A percentile compares a stretch with the other conserved stretches of the same genome.
Evolutionary conservation across 169 alveolate genomes (phyloP).

Genomic region (Cyclospora cayetanensis): DNA sequence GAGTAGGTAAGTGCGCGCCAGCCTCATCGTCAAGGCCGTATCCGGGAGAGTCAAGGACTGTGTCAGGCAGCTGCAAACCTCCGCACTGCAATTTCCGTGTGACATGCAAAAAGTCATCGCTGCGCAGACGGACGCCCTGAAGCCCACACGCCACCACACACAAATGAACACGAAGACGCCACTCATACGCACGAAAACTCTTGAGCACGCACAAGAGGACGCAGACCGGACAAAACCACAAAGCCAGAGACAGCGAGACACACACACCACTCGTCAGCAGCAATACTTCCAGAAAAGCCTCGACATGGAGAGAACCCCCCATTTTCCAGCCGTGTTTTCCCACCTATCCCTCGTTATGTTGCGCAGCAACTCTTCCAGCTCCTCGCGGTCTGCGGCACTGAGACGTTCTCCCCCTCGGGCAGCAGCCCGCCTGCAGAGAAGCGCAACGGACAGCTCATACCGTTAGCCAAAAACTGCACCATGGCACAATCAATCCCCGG

Average conservation of each 20-base stretch:
- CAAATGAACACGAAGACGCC: background rate
- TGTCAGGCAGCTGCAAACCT: slow-evolving; percentile 50
- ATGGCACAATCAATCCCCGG: background rate
- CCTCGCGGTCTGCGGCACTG: slow-evolving; percentile 64
- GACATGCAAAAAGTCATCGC: slow-evolving; percentile 71
- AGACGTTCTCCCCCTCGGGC: slow-evolving; percentile 71
- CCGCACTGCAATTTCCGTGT: slow-evolving; percentile 65
- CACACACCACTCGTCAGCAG: background rate
- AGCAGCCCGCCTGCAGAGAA: slow-evolving; percentile 19
- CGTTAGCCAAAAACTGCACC: too few relatives aligned
- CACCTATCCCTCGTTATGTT: slow-evolving; percentile 71
- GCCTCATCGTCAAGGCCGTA: slow-evolving; percentile 66
- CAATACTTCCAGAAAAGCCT: background rate
- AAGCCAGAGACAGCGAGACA: background rate
- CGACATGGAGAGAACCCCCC: background rate
- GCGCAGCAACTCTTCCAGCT: slow-evolving; percentile 66
- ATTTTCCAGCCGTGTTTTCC: background rate
- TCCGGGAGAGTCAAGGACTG: slow-evolving; percentile 66
- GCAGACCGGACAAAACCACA: background rate
- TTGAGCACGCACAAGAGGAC: background rate
- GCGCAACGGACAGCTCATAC: too few relatives aligned
- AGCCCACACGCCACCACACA: background rate
- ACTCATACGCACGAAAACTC: background rate
- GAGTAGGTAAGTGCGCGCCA: slow-evolving; percentile 79
- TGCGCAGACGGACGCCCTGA: slow-evolving; percentile 56